Evolutionary conservation across 1,139 yeast species (phyloP).

Genomic region (Eremothecium coryli): DNA sequence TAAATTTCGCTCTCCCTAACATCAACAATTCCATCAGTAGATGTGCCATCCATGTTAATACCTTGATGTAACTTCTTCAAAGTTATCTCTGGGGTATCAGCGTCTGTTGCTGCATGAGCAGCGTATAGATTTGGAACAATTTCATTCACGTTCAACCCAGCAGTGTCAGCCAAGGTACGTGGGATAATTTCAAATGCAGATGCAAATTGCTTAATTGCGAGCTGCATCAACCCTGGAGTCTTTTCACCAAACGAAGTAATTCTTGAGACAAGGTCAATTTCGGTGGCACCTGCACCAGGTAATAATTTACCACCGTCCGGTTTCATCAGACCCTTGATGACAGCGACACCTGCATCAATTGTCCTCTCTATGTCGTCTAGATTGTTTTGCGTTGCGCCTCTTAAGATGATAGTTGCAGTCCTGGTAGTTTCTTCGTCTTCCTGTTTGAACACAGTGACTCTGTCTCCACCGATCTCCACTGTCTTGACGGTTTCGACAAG

Average conservation of each 20-base stretch:
- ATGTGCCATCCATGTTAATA: constrained; percentile 62
- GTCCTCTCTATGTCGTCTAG: constrained; percentile 95
- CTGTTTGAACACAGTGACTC: constrained; percentile 91
- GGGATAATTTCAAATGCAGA: constrained; percentile 93
- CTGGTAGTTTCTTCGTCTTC: constrained; percentile 51
- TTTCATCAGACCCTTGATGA: constrained; percentile 79
- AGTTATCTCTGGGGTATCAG: constrained; percentile 23
- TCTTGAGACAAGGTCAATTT: constrained; percentile 74
- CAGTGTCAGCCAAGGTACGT: constrained; percentile 84
- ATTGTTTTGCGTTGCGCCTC: constrained; percentile 96
- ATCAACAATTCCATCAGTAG: constrained; percentile 62
- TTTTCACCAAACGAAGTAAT: constrained; percentile 80
- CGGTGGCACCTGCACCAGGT: constrained; percentile 98
- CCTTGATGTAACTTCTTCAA: constrained; percentile 43
- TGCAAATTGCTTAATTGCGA: constrained; percentile 90
- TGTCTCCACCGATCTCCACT: constrained; percentile 92
- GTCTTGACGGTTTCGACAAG: constrained; percentile 80
- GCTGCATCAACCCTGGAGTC: constrained; percentile 87
- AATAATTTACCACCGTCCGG: constrained; percentile 58
- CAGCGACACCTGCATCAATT: constrained; percentile 91
- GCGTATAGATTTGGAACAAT: constrained; percentile 81
- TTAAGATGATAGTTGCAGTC: constrained; percentile 83
- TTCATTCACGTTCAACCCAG: constrained; percentile 87
- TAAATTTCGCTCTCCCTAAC: constrained; percentile 60
- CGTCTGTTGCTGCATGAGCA: constrained; percentile 46